Base-by-base conservation (phyloP, 2,329 filamentous ascomycete genomes). In the Neonectria punicea region DNA sequence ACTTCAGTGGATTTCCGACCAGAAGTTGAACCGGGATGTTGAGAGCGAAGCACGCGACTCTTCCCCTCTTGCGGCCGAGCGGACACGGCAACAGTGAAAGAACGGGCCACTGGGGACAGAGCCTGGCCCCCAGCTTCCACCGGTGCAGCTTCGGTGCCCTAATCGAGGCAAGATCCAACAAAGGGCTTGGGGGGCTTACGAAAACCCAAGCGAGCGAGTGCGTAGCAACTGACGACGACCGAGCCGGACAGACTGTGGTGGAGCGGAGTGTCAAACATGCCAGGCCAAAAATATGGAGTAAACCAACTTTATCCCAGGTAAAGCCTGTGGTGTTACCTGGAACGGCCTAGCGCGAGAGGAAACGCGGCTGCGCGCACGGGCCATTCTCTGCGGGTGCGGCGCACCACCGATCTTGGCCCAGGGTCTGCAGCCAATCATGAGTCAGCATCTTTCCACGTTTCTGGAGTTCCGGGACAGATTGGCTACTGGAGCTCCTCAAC, bases 221-320 rank as follows among this genome's bases (percentile, higher is more conserved):
- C 16, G 36, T 7, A n/a, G 16, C 13, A 11, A 49, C 46, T 30
- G 46, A 49, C 22, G 46, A 30, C 46, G 25, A 18, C 39, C 25
- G 25, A 25, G 25, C 25, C 39, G 20, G 20, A 22, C 20, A 22
- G 20, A 22, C 20, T 22, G 20, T 22, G 20, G n/a, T n/a, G n/a
- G n/a, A n/a, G n/a, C 20, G 18, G 41, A 22, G 43, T 46, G 20
- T 47, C 44, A 47, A 28, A 14, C 44, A 47, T 47, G 22, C 44
- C 44, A 47, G 20, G 20, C 18, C 5, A 36, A 25, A 22, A 41
- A 25, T 22, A 20, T 25, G 18, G 30, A 32, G 22, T 18, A 46
- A 53, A 54, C 50, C 70, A 73, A 73, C 70, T 70, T 57, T 73
- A 73, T 69, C 67, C 63, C 56, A 57, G 55, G 63, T 67, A 72